A percentile compares a stretch with the other conserved stretches of the same genome.
Conservation (phyloP, 495 filamentous ascomycete genomes). For the Xylona heveae region DNA sequence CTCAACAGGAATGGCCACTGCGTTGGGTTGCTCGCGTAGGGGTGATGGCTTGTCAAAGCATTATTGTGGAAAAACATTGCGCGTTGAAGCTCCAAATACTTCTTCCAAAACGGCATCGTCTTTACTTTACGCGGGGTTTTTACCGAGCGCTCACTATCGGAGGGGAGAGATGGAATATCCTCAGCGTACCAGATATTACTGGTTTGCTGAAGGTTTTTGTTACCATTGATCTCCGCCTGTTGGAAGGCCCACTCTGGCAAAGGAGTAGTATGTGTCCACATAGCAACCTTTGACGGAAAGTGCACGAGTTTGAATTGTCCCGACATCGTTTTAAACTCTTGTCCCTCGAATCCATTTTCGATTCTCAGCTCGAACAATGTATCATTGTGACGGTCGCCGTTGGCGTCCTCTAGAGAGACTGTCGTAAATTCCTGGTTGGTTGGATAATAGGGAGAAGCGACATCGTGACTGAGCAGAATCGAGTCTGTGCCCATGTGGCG, state of each 20-base stretch:
- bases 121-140: conserved; percentile 61
- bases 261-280: conserved; percentile 93
- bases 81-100: conserved; percentile 91
- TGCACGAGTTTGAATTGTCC: conserved; percentile 92
- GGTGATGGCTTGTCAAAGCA: conserved; percentile 87
- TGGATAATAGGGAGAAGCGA: conserved; percentile 90
- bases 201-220: conserved; percentile 79
- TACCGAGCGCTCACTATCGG: conserved; percentile 41
- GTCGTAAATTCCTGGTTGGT: conserved; percentile 98
- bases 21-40: conserved; percentile 85
- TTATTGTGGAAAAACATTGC: conserved; percentile 99
- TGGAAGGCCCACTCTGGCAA: conserved; percentile 93
- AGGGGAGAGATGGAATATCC: conserved; percentile 59
- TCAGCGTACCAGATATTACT: conserved; percentile 93
- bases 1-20: conserved; percentile 94
- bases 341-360: conserved; percentile 61
- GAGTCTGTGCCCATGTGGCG: conserved; percentile 73
- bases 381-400: conserved; percentile 65
- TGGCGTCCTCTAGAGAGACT: conserved; percentile 45
- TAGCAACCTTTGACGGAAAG: conserved; percentile 79
- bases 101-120: conserved; percentile 66
- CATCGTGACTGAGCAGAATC: conserved; percentile 85
- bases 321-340: conserved; percentile 73
- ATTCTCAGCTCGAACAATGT: conserved; percentile 86
- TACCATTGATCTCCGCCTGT: conserved; percentile 97